A percentile compares a stretch with the other conserved stretches of the same genome.
phyloP scores from a whole-genome alignment of 345 rosid species.

The Raphanus sativus region DNA sequence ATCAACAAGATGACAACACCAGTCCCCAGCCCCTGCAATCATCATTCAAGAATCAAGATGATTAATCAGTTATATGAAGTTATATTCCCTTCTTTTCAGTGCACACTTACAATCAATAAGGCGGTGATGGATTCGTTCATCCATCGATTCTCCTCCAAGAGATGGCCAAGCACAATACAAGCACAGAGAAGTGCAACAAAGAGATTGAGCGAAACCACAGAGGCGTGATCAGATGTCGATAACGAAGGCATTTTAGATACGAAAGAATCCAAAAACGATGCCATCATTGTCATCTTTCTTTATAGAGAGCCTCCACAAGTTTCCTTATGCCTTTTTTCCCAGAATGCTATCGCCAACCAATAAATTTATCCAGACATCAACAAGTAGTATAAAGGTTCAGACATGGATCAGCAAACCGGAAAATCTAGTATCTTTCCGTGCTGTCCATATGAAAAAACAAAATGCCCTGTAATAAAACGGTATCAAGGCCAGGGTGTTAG shows the following conservation, averaged over 20 bases:
- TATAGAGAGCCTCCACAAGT: slow-evolving; percentile 12
- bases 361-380: not conserved
- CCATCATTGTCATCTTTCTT: slow-evolving; percentile 39
- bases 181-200: slow-evolving; percentile 92
- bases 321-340: not conserved
- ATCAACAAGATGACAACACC: slow-evolving; percentile 76
- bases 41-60: too few relatives aligned
- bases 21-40: slow-evolving; percentile 69
- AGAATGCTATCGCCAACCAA: not conserved
- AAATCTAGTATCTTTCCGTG: slow-evolving; percentile 28
- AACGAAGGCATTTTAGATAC: slow-evolving; percentile 44
- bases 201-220: slow-evolving; percentile 87
- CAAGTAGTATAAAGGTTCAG: not conserved
- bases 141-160: slow-evolving; percentile 93
- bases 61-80: not conserved
- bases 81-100: too few relatives aligned
- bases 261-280: slow-evolving; percentile 33
- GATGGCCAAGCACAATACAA: slow-evolving; percentile 96
- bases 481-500: not conserved
- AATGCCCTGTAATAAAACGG: not conserved
- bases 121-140: slow-evolving; percentile 97
- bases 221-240: slow-evolving; percentile 76
- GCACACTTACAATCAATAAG: slow-evolving; percentile 70
- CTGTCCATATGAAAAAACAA: slow-evolving; percentile 29
- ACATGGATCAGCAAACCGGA: slow-evolving; percentile 32